Conservation (phyloP, 345 rosid species). For the Arabis hirsuta region DNA sequence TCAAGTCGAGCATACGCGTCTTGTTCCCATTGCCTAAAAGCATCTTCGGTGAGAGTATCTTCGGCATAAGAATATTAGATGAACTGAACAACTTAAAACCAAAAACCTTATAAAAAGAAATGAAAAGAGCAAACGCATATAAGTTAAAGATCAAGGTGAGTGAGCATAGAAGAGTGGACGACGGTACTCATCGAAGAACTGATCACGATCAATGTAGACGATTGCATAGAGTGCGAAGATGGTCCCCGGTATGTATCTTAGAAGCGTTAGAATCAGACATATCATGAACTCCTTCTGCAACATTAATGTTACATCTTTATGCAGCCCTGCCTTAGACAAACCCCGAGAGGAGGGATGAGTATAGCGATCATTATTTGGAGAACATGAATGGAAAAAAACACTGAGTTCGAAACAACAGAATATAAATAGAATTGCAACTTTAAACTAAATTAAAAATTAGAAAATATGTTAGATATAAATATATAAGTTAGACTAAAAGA, state of each 20-base stretch:
- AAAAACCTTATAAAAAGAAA: no score
- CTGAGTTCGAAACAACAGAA: no score
- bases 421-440: no score
- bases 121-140: not conserved
- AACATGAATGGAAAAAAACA: no score
- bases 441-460: no score
- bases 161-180: conserved; percentile 67
- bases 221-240: conserved; percentile 91
- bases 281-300: conserved; percentile 80
- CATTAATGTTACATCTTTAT: not conserved
- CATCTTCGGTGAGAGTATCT: no score
- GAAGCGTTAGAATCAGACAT: conserved; percentile 75
- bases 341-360: conserved; percentile 83
- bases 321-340: conserved; percentile 88
- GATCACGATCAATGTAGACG: conserved; percentile 79
- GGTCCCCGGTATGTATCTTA: conserved; percentile 89
- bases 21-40: no score
- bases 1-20: no score
- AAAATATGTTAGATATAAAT: no score
- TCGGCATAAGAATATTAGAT: no score
- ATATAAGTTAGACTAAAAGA: no score
- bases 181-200: conserved; percentile 82
- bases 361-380: conserved; percentile 80
- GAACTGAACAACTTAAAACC: no score
- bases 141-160: conserved; percentile 25